Base-by-base conservation (phyloP, 164 flowering plant genomes). In the Aristolochia californica region DNA sequence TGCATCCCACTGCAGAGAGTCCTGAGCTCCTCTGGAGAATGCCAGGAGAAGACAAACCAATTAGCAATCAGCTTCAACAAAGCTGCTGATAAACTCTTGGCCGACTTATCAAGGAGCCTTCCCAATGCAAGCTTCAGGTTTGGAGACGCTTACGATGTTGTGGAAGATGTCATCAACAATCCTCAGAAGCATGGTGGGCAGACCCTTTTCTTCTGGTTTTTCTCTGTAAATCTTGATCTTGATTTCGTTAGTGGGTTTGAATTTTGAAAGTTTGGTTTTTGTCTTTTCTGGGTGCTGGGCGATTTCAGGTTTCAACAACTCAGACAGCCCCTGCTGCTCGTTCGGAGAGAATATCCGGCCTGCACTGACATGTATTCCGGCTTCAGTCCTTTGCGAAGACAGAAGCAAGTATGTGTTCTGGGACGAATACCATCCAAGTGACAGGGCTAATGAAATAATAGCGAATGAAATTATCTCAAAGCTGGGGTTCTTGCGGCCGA, bases 381-480 rank as follows among this genome's bases (percentile, higher is more conserved):
- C 79, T 25, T 93, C 99, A 1, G 66, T 63, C 0, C 65, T 93
- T 68, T 93, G 99, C 62, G 52, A 67, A 43, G 96, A 93, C 44
- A 70, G 99, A 60, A 87, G 94, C 80, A 79, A 80, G 58, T 93
- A 87, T 43, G 85, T 89, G 69, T 93, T 93, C 58, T 93, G 99
- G 99, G 99, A 93, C 51, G 99, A 93, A 66, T 93, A 93, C 65
- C 99, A 93, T 57, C 99, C 99, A 15, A 69, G 90, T 0, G 99
- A 93, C 21, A 65, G 55, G 26, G 99, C 97, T 12, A 93, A 93
- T 54, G 75, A 82, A 78, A 57, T 93, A 4, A 77, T 93, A 45
- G 99, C 99, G 0, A 66, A 75, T 11, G 94, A 81, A 67, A 72
- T 93, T 27, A 81, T 87, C 24, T 77, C 76, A 56, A 93, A 83